Conservation (phyloP, 192 early-diverging fungal species). For the Linnemannia elongata region DNA sequence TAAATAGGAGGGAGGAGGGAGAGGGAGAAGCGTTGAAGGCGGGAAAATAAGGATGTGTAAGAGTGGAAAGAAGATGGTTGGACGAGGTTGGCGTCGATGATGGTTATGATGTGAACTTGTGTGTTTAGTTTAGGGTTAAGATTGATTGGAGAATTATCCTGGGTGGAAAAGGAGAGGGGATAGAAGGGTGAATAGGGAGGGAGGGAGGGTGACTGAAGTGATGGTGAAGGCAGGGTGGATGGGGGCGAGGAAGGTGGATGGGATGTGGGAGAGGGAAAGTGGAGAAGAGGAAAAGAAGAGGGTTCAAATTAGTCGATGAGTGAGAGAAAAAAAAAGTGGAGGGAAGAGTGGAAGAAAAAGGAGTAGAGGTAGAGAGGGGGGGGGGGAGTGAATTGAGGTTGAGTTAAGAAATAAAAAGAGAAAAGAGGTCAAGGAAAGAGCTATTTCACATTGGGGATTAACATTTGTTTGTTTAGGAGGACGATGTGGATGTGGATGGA, state of each 20-base stretch:
- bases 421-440: not conserved
- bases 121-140: constrained; percentile 21
- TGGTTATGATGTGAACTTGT: not conserved
- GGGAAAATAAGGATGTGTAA: not conserved
- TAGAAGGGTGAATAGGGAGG: not conserved
- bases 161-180: not conserved
- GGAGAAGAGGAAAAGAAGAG: not conserved
- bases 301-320: not conserved
- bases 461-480: not conserved
- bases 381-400: not conserved
- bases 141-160: not conserved
- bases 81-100: not conserved
- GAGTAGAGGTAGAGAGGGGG: not conserved
- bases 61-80: not conserved
- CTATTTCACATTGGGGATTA: not conserved
- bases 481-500: not conserved
- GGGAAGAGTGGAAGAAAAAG: not conserved
- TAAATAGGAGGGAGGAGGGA: not conserved
- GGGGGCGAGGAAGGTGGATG: not conserved
- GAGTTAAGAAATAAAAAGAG: not conserved
- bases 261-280: not conserved
- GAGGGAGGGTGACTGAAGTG: not conserved
- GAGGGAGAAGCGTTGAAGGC: not conserved
- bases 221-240: not conserved
- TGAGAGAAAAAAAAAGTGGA: not conserved